Base-by-base conservation (phyloP, 179 eudicot genomes). In the Camellia oleifera region DNA sequence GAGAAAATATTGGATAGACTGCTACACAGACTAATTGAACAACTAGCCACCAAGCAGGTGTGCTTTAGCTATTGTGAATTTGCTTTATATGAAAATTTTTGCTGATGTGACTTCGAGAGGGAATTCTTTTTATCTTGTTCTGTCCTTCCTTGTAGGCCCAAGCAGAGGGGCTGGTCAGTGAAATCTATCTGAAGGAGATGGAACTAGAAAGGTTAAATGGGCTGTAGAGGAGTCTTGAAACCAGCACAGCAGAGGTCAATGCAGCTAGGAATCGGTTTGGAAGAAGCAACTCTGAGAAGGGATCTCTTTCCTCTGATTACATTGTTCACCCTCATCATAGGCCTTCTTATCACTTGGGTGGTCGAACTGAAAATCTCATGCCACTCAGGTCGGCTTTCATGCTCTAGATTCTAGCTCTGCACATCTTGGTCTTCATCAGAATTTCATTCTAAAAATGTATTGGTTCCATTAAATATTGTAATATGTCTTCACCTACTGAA, bases 1-100 rank as follows among this genome's bases (percentile, higher is more conserved):
- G 99, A 96, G 85, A 94, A 96, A 83, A 86, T 90, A 61, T 77
- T 96, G 90, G 98, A 96, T 82, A 92, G 89, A 84, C 99, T 94
- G 87, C 96, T 96, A 78, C 97, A 96, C 83, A 89, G 97, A 89
- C 87, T 92, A 78, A 89, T 96, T 72, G 98, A 96, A 82, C 98
- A 96, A 86, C 86, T 96, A 66, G 98, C 94, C 40, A 76, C 89
- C 77, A 96, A 96, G 82, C 98, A 96, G 99, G 99, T 95, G 70
- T 10, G 50, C 9, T 9, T 23, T 62, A 69, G 75, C 2, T 63
- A 20, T 7, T 50, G 2, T 75, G 68, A 26, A 66, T 77, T 46
- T 11, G 45, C 20, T 63, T 68, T 17, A 52, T 65, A 8, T 14
- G 15, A 15, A 13, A 32, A 50, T 4, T 52, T 26, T 18, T 77